These are phyloP conservation scores for Chrysochromulina parva DNA, from an alignment of 78 protist genomes.

Conservation along the genomic window DNA sequence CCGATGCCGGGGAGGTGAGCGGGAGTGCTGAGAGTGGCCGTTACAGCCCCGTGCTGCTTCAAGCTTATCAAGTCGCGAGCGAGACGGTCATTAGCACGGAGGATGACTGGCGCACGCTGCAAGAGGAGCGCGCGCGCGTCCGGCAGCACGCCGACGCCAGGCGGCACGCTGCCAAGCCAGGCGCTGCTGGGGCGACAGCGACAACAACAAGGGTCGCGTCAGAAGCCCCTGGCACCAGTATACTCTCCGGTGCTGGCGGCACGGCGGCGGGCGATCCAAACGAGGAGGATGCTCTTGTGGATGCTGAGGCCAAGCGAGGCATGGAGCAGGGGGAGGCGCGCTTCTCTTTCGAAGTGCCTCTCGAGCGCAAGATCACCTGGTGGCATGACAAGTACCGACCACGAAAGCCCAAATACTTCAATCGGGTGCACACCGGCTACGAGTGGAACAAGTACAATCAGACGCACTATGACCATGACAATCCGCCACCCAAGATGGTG, in stretches of 20 bases:
- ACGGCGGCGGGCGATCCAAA: no score
- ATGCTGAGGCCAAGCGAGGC: neutral
- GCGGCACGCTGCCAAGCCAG: no score
- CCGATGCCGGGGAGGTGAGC: neutral
- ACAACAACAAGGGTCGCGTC: no score
- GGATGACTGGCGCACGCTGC: neutral
- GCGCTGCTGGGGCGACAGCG: no score
- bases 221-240: no score
- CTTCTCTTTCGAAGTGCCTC: neutral
- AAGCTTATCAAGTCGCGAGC: neutral
- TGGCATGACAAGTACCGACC: constrained; percentile 83
- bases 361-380: constrained; percentile 37
- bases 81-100: neutral
- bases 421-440: constrained; percentile 72
- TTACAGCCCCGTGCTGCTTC: neutral
- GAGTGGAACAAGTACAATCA: constrained; percentile 65
- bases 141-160: neutral
- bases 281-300: no score
- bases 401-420: constrained; percentile 73
- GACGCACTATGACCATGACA: constrained; percentile 95
- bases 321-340: constrained; percentile 1
- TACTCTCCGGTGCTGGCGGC: no score
- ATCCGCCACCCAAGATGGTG: constrained; percentile 98
- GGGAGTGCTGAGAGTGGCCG: neutral
- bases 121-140: neutral